A percentile compares a stretch with the other conserved stretches of the same genome.
Conservation (phyloP, 495 filamentous ascomycete species). For the Podospora pseudocomata region DNA sequence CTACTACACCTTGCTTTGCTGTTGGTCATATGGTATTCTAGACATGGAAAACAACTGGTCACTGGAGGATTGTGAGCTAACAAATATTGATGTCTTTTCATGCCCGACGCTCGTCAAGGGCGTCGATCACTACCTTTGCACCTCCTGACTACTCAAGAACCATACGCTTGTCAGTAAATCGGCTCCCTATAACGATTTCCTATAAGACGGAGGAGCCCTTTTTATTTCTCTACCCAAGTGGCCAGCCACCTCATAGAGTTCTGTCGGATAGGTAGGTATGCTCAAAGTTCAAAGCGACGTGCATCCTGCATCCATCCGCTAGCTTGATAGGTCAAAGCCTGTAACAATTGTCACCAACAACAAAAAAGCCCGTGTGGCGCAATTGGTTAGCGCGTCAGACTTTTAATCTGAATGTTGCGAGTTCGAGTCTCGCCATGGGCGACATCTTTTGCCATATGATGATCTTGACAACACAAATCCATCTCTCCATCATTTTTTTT, state of each 20-base stretch:
- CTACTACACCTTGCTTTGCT: not conserved
- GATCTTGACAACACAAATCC: too few species aligned
- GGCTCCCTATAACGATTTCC: too few species aligned
- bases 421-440: slow-evolving; percentile 6
- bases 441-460: not conserved
- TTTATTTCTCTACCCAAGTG: too few species aligned
- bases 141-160: too few species aligned
- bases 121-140: too few species aligned
- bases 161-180: too few species aligned
- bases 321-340: not conserved
- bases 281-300: too few species aligned
- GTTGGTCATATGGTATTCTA: not conserved
- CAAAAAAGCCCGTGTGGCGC: not conserved
- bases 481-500: too few species aligned
- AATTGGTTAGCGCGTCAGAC: slow-evolving; percentile 7
- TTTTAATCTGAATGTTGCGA: slow-evolving; percentile 8
- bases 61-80: not conserved
- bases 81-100: not conserved
- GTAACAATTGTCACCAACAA: not conserved
- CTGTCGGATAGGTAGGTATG: too few species aligned
- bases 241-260: too few species aligned
- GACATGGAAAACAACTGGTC: not conserved
- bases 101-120: not conserved
- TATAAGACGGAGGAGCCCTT: too few species aligned
- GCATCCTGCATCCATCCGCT: not conserved